Evolutionary conservation across 768 basidiomycete species (phyloP), one percentile per base, ranked within the genome.

Genomic region (Pulveroboletus sp.): DNA sequence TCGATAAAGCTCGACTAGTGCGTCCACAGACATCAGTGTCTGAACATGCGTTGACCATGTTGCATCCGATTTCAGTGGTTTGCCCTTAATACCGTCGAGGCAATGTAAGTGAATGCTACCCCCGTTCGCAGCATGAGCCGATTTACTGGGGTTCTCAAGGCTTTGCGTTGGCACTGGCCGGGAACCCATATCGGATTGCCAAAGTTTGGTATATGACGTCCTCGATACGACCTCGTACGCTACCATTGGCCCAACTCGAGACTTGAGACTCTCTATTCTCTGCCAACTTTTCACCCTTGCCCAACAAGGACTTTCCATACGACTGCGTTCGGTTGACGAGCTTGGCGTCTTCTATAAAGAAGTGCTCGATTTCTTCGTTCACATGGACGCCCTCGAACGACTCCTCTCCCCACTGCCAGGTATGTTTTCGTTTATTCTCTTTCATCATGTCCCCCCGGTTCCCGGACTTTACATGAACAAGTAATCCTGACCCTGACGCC

Each of bases 101-200:
- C 70, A 0, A 68, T 75, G 73, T 74, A 43, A 54, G 65, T 48
- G 8, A 18, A 38, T 24, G 11, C 43, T 27, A 48, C 26, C 28
- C 15, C 26, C 17, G 6, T 38, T 21, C 43, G n/a, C 17, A 9
- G 9, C 38, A 24, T 27, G 8, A 27, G 21, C 15, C 15, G 28
- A 40, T 49, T 54, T 37, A 56, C 27, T n/a, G 17, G 27, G 35
- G 21, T 36, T 48, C 43, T 44, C 30, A 47, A 75, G 75, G 64
- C 60, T 74, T 6, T 76, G 74, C 49, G 41, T 69, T 1, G 75
- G 74, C 17, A 74, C 75, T 5, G 74, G 73, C 10, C 68, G 73
- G 27, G 59, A 59, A n/a, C 68, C 72, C 6, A 66, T 71, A 49
- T 73, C 74, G 30, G 59, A 60, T 40, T 66, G 70, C 24, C 63